Evolutionary conservation across 495 filamentous ascomycete genomes (phyloP).

Genomic region (Choiromyces venosus): DNA sequence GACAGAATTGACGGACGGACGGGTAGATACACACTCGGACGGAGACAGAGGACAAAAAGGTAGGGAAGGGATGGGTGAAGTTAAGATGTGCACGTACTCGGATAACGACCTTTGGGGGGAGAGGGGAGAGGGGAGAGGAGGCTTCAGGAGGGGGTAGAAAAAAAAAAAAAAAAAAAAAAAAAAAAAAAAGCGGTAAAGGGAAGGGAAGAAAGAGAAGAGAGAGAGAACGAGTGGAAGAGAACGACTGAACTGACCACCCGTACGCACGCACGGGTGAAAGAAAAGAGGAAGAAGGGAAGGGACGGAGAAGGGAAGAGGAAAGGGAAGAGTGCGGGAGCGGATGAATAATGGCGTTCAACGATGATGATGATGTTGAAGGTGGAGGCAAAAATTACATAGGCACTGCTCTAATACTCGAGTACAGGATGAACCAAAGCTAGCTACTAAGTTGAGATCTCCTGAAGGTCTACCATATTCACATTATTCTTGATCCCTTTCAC

Average conservation of each 20-base stretch:
- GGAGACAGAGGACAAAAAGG: background rate
- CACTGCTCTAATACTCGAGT: background rate
- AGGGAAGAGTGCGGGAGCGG: conserved; percentile 3
- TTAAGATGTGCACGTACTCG: conserved; percentile 6
- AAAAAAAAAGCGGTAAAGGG: conserved; percentile 11
- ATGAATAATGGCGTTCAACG: background rate
- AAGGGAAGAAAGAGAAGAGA: conserved; percentile 23
- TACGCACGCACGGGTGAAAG: conserved; percentile 25
- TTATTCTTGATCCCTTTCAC: background rate
- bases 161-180: background rate
- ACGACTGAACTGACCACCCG: background rate
- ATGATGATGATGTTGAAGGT: background rate
- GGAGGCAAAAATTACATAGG: background rate
- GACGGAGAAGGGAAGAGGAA: conserved; percentile 1
- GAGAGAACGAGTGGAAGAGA: conserved; percentile 6
- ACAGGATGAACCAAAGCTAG: background rate
- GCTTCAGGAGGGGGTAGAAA: conserved; percentile 4
- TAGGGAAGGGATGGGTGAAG: conserved; percentile 22
- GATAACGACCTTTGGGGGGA: conserved; percentile 21
- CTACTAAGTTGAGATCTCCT: background rate
- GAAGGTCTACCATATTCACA: background rate
- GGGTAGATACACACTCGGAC: conserved; percentile 18
- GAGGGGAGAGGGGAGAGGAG: conserved; percentile 4
- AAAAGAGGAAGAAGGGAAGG: conserved; percentile 18
- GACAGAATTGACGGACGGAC: conserved; percentile 7